A percentile compares a stretch with the other conserved stretches of the same genome.
Evolutionary conservation across 306 rosid genomes (phyloP).

Genomic region (Purshia tridentata): DNA sequence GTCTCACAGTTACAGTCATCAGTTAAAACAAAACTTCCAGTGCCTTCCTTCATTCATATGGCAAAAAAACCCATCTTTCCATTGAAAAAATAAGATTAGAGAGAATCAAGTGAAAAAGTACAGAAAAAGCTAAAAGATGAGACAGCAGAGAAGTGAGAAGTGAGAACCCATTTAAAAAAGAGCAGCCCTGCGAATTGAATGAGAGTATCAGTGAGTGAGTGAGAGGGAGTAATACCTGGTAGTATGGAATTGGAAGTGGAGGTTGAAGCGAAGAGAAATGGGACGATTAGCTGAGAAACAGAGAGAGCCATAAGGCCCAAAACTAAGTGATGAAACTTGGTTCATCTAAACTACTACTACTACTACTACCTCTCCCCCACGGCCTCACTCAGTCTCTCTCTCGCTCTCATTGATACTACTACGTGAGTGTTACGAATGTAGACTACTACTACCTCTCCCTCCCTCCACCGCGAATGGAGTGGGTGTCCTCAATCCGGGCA

Average conservation of each 20-base stretch:
- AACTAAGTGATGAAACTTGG: background rate
- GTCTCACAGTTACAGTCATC: background rate
- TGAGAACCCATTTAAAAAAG: background rate
- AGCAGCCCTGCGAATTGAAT: background rate
- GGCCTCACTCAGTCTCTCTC: too few relatives aligned
- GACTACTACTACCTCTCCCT: too few relatives aligned
- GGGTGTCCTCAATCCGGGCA: too few relatives aligned
- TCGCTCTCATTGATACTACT: too few relatives aligned
- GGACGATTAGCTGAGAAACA: constrained; percentile 14
- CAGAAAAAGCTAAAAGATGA: background rate
- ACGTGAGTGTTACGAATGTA: too few relatives aligned
- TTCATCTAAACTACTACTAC: background rate
- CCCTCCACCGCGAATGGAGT: too few relatives aligned
- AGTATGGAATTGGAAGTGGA: background rate
- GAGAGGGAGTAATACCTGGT: constrained; percentile 24
- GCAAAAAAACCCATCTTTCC: background rate
- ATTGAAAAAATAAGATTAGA: background rate
- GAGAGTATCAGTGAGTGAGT: background rate
- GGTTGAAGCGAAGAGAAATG: constrained; percentile 26
- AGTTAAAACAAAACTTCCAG: constrained; percentile 1
- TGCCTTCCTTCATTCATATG: background rate
- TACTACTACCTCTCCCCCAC: too few relatives aligned
- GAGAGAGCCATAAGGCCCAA: constrained; percentile 13
- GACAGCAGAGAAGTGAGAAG: background rate
- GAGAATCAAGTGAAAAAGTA: background rate